Evolutionary conservation across 2,329 filamentous ascomycete species (phyloP).

Genomic region (Pseudopyrenochaeta lycopersici): DNA sequence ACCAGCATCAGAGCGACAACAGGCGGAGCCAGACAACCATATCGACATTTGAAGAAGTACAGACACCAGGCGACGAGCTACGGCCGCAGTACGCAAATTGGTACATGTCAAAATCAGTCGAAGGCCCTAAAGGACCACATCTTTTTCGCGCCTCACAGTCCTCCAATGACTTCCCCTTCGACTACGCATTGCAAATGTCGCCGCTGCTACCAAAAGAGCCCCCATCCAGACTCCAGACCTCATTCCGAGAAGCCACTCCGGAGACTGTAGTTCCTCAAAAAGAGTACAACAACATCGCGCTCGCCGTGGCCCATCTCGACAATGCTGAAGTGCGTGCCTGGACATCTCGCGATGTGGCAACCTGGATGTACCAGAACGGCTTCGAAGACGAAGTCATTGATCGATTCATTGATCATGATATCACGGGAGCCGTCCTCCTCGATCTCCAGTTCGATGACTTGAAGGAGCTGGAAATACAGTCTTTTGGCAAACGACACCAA

Average conservation of each 20-base stretch:
- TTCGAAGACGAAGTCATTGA: slow-evolving; percentile 81
- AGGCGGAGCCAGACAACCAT: slow-evolving; percentile 83
- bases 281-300: slow-evolving; percentile 63
- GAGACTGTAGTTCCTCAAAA: slow-evolving; percentile 47
- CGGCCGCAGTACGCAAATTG: slow-evolving; percentile 69
- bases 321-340: slow-evolving; percentile 69
- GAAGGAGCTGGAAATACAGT: slow-evolving; percentile 80
- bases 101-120: slow-evolving; percentile 70
- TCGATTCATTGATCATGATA: slow-evolving; percentile 90
- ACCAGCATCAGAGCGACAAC: slow-evolving; percentile 60
- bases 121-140: slow-evolving; percentile 86
- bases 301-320: slow-evolving; percentile 65
- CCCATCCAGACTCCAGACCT: slow-evolving; percentile 52
- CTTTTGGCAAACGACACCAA: slow-evolving; percentile 81
- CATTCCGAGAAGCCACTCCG: slow-evolving; percentile 50
- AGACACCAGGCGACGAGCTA: slow-evolving; percentile 72
- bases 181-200: slow-evolving; percentile 71
- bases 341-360: slow-evolving; percentile 79
- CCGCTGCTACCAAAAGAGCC: slow-evolving; percentile 74
- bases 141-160: slow-evolving; percentile 78
- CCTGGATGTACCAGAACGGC: slow-evolving; percentile 86
- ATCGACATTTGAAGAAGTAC: slow-evolving; percentile 84
- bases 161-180: slow-evolving; percentile 61
- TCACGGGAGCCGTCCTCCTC: slow-evolving; percentile 84
- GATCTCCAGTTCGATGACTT: slow-evolving; percentile 92